Conservation (phyloP, 2,329 filamentous ascomycete genomes). For the Nemania sp. region DNA sequence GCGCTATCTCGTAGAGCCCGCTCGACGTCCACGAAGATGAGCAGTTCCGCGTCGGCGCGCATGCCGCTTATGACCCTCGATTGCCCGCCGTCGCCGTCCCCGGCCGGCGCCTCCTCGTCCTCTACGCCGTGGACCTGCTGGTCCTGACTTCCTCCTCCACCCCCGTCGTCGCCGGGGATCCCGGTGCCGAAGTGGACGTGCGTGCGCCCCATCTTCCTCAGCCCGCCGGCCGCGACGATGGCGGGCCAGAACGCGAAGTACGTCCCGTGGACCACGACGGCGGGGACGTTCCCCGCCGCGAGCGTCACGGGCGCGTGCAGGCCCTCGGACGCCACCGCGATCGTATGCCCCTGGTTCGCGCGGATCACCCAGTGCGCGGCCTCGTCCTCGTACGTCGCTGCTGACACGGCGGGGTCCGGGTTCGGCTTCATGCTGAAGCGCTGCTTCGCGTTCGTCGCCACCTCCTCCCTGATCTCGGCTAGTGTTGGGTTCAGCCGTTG, state of each 20-base stretch:
- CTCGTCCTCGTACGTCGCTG: conserved; percentile 44
- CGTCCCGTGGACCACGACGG: conserved; percentile 81
- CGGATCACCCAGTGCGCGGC: conserved; percentile 81
- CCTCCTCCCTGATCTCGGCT: conserved; percentile 70
- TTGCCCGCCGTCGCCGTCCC: not conserved
- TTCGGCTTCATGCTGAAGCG: conserved; percentile 78
- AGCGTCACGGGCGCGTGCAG: conserved; percentile 71
- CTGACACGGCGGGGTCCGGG: conserved; percentile 35
- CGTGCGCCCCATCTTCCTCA: conserved; percentile 80
- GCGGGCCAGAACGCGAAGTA: conserved; percentile 78
- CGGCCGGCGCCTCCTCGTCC: conserved; percentile 12
- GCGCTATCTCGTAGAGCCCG: conserved; percentile 61
- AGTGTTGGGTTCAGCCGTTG: conserved; percentile 74
- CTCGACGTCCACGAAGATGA: conserved; percentile 77
- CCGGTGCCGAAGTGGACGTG: conserved; percentile 90
- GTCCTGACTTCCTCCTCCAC: conserved; percentile 6
- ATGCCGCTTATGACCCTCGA: conserved; percentile 74
- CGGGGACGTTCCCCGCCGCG: conserved; percentile 62
- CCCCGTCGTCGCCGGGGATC: conserved; percentile 53
- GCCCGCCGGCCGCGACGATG: conserved; percentile 76
- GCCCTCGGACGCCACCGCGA: conserved; percentile 72
- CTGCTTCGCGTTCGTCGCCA: conserved; percentile 83
- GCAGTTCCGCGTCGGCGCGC: conserved; percentile 74
- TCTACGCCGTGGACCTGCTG: conserved; percentile 22
- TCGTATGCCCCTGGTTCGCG: conserved; percentile 92